phyloP scores from a whole-genome alignment of 257 asterid species.

The Gynochthodes officinalis region DNA sequence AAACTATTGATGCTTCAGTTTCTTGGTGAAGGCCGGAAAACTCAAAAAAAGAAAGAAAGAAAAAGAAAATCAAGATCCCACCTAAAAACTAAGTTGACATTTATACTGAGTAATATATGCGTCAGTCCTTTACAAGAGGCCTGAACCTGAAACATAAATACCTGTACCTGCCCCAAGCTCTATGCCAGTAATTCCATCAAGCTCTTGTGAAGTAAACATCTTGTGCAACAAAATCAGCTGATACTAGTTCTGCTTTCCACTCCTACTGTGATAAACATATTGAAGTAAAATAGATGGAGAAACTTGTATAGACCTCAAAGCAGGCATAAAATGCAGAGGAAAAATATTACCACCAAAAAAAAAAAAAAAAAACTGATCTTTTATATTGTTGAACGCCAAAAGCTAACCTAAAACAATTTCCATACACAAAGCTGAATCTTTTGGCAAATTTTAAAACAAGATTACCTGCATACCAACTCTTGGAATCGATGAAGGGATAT shows the following conservation, averaged over 20 bases:
- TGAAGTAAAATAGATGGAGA: constrained; percentile 1
- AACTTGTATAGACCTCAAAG: constrained; percentile 1
- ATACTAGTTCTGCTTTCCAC: constrained; percentile 87
- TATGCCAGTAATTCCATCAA: constrained; percentile 58
- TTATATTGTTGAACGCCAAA: not conserved
- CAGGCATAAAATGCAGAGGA: not conserved
- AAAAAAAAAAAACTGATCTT: not conserved
- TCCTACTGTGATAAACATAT: constrained; percentile 37
- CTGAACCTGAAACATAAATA: constrained; percentile 17
- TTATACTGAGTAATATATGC: not conserved
- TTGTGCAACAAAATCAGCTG: constrained; percentile 84
- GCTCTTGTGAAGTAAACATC: constrained; percentile 52
- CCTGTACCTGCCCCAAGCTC: constrained; percentile 99
- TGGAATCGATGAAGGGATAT: constrained; percentile 86
- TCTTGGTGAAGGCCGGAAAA: not conserved
- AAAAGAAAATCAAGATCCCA: too few species aligned
- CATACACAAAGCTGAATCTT: not conserved
- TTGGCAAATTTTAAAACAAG: not conserved
- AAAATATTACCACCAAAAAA: not conserved
- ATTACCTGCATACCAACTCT: constrained; percentile 93
- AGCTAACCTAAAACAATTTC: not conserved
- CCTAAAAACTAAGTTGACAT: too few species aligned
- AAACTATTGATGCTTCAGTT: constrained; percentile 10
- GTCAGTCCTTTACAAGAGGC: not conserved
- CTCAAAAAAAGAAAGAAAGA: too few species aligned